These are phyloP conservation scores for Phytopythium ostracodes DNA, from an alignment of 352 stramenopile genomes.

Conservation along the genomic window DNA sequence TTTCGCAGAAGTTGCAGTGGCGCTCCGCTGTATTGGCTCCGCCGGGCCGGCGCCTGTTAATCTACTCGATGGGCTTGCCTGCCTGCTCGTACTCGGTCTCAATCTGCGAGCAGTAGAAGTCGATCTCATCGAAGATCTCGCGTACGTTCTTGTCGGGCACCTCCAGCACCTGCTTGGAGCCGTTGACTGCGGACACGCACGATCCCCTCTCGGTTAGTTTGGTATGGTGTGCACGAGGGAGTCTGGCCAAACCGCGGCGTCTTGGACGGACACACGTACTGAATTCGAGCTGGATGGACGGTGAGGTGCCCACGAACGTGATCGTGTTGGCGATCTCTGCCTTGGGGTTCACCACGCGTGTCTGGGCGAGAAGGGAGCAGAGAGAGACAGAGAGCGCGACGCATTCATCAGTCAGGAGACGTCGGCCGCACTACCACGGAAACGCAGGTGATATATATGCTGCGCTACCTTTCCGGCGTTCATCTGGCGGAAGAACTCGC, in stretches of 20 bases:
- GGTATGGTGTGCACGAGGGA: no score
- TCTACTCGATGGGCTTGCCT: conserved; percentile 83
- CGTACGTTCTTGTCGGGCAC: conserved; percentile 71
- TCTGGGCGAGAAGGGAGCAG: conserved; percentile 34
- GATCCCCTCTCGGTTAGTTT: no score
- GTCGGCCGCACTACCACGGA: no score
- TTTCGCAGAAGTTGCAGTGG: not conserved
- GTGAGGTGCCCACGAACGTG: conserved; percentile 45
- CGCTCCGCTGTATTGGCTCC: not conserved
- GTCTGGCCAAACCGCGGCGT: no score
- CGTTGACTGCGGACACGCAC: no score
- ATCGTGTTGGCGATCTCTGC: conserved; percentile 60
- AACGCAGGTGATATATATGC: no score
- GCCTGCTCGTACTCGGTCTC: conserved; percentile 81
- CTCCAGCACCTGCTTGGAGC: conserved; percentile 64
- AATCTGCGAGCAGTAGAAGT: conserved; percentile 84
- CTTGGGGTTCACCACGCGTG: conserved; percentile 76
- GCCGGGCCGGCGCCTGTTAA: not conserved
- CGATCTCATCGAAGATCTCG: conserved; percentile 83
- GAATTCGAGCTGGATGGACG: conserved; percentile 78
- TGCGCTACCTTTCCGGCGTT: conserved; percentile 65
- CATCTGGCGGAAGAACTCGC: conserved; percentile 86
- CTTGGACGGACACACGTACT: conserved; percentile 37
- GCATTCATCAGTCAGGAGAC: no score
- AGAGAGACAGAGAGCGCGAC: not conserved